phyloP scores from a whole-genome alignment of 140 eudicot genomes.

The Oenanthe javanica region DNA sequence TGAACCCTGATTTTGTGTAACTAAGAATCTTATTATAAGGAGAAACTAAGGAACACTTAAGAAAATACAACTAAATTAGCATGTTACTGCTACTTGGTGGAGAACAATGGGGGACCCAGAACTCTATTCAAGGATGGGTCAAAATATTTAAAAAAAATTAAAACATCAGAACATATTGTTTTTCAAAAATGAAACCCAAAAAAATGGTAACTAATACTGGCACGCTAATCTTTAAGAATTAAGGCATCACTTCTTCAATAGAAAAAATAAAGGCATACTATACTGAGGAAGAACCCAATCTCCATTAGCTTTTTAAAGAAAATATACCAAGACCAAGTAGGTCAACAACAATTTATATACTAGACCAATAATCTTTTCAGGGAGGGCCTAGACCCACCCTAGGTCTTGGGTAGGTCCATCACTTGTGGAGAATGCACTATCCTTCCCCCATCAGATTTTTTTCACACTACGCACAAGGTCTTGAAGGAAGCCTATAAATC shows the following conservation, averaged over 20 bases:
- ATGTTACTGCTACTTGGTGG: not conserved
- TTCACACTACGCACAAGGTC: not conserved
- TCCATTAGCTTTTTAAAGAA: too few species aligned
- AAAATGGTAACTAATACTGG: not conserved
- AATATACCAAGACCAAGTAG: not conserved
- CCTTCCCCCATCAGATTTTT: not conserved
- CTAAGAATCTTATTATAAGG: not conserved
- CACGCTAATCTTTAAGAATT: not conserved
- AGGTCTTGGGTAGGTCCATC: not conserved
- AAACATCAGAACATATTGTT: not conserved
- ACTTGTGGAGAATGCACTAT: not conserved
- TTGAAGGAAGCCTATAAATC: not conserved
- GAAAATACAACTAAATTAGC: not conserved
- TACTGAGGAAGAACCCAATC: too few species aligned
- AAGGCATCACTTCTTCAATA: not conserved
- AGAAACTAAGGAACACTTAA: not conserved
- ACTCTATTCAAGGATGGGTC: not conserved
- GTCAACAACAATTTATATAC: not conserved
- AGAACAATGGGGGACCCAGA: not conserved
- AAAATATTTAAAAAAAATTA: not conserved
- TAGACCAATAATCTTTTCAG: not conserved
- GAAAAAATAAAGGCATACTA: not conserved
- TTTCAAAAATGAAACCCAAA: not conserved
- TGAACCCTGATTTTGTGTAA: not conserved
- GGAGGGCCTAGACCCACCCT: not conserved